Percentiles rank a stretch among this genome's conserved stretches.
Conservation (phyloP, 768 basidiomycete genomes). For the Cyathus striatus region DNA sequence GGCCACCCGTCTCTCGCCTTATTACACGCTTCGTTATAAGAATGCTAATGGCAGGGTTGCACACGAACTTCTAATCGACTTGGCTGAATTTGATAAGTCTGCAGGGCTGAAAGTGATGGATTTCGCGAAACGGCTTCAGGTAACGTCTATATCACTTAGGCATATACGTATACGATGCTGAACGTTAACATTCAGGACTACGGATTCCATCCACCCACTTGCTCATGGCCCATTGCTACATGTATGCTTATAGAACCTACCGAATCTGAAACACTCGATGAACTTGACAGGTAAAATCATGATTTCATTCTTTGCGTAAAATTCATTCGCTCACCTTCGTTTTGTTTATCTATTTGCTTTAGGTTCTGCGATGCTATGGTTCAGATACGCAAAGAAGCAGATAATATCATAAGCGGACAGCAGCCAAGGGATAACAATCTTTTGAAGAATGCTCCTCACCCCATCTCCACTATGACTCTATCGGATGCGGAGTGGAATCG, state of each 20-base stretch:
- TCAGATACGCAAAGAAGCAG: conserved; percentile 86
- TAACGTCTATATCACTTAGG: conserved; percentile 13
- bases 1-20: conserved; percentile 76
- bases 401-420: conserved; percentile 80
- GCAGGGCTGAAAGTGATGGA: conserved; percentile 92
- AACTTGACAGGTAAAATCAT: conserved; percentile 91
- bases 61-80: conserved; percentile 92
- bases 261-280: conserved; percentile 90
- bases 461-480: conserved; percentile 66
- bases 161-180: neutral
- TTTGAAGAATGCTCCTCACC: conserved; percentile 92
- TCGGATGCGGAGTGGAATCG: conserved; percentile 83
- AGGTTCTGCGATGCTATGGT: conserved; percentile 99
- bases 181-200: conserved; percentile 68
- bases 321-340: too few relatives aligned
- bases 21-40: conserved; percentile 86
- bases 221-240: conserved; percentile 96
- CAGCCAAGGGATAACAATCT: conserved; percentile 91
- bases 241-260: conserved; percentile 98
- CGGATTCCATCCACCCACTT: conserved; percentile 95
- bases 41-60: conserved; percentile 91
- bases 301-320: conserved; percentile 24
- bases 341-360: too few relatives aligned
- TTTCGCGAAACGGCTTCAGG: conserved; percentile 94
- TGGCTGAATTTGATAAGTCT: conserved; percentile 89